Base-by-base conservation (phyloP, 495 filamentous ascomycete species). In the Cryomyces antarcticus region DNA sequence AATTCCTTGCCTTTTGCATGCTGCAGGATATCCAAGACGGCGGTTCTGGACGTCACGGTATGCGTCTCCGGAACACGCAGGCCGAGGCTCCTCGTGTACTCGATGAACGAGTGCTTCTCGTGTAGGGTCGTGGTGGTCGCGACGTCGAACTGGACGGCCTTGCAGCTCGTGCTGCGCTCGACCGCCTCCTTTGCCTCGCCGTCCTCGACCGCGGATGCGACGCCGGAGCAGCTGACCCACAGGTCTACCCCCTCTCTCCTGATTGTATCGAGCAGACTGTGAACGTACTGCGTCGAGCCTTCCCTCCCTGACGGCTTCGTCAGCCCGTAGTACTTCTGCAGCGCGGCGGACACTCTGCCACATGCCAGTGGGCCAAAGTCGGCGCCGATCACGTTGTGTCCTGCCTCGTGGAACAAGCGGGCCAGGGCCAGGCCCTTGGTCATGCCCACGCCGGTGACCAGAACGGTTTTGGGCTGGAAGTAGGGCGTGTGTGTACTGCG, bases 371-470 rank as follows among this genome's bases (percentile, higher is more conserved):
- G 63, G 29, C 69, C 63, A 39, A 81, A 70, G 51, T 82, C 80
- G 4, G 76, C 77, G 5, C 80, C 82, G 31, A 88, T 69, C 34
- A 86, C 79, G 30, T 65, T 64, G 56, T 86, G 78, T 6, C 79
- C 77, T 1, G 72, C 66, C 31, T 66, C 52, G 46, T 75, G 64
- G 60, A 83, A 82, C 6, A 69, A 51, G 12, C 82, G 71, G n/a
- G 80, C 77, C 4, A 88, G 49, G 0, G 62, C 55, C 0, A 86
- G 62, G 29, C 77, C 80, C 51, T 80, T 79, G 13, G 67, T 56
- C 57, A 80, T 83, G 31, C 71, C 67, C 2, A 84, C 60, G n/a
- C 80, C 78, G 0, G 78, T 84, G 34, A 86, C 66, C 7, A 88
- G 68, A 42, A 86, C 57, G 1, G 72, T 80, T 47, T 72, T 71